Evolutionary conservation across 352 stramenopile species (phyloP), one percentile per base, ranked within the genome.

Genomic region (Phytopythium delawarense): DNA sequence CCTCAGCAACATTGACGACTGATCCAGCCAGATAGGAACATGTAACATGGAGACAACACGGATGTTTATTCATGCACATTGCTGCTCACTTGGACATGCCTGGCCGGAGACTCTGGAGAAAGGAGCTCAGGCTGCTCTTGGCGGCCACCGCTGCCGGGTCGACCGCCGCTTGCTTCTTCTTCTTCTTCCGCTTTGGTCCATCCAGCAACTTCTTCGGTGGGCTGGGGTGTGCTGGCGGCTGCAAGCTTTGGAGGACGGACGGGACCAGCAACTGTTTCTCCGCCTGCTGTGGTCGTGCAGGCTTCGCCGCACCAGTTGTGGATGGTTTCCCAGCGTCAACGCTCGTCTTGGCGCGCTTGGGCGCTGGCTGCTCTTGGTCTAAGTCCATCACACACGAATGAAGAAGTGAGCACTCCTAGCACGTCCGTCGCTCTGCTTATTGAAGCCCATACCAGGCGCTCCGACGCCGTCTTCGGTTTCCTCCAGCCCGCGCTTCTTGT

Each of bases 141-240:
- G 88, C 83, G 52, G 80, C 76, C 0, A 66, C 56, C 2, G 72
- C 64, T 4, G 79, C 77, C 11, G 75, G 65, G 45, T 86, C 64
- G 0, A 67, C 54, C 8, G 62, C 62, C 4, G 32, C 2, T 34
- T 74, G 75, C 58, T 84, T 80, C 39, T 88, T 89, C 61, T 92
- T 92, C 61, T 91, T 91, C 63, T 86, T 84, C 50, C 76, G 73
- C 59, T 84, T 88, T 2, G 76, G 74, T 30, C 73, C 76, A 42
- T 94, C 86, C 7, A 94, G 64, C 34, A 94, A 66, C 62, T 88
- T 90, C 20, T 81, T 63, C 30, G 84, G 83, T 0, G 79, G 81
- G 64, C 81, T 91, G n/a, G 78, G 58, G 2, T 74, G 70, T 46
- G 44, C 7, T n/a, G 66, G 62, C 2, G 71, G 74, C 64, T 89